Evolutionary conservation across 169 alveolate species (phyloP).

Genomic region (Perkinsus olseni): DNA sequence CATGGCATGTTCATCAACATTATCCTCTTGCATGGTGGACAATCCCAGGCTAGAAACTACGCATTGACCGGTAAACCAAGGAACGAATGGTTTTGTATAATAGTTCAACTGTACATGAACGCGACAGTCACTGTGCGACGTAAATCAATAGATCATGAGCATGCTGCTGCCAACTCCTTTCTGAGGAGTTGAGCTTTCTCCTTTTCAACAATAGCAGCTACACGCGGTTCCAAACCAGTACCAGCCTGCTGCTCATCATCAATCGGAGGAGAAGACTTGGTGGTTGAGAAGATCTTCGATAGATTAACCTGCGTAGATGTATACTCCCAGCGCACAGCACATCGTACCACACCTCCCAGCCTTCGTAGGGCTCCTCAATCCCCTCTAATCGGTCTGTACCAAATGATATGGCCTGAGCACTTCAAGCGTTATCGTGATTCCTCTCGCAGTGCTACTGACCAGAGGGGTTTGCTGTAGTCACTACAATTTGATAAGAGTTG

Average conservation of each 20-base stretch:
- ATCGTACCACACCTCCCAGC: background rate
- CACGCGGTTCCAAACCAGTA: background rate
- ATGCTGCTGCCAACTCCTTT: background rate
- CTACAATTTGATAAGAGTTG: background rate
- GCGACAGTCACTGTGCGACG: too few species aligned
- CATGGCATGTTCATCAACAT: too few species aligned
- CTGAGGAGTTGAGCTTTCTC: background rate
- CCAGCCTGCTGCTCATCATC: background rate
- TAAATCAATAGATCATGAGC: background rate
- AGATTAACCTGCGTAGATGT: background rate
- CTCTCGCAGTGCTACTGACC: too few species aligned
- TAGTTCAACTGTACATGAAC: too few species aligned
- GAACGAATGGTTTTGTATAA: too few species aligned
- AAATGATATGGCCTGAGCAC: background rate
- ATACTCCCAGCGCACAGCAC: background rate
- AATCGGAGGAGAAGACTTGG: background rate
- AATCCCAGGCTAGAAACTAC: too few species aligned
- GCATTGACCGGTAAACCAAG: too few species aligned
- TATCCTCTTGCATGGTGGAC: too few species aligned
- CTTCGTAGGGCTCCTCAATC: background rate
- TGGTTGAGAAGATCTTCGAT: background rate
- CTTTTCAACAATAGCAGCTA: background rate
- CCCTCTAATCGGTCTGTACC: background rate
- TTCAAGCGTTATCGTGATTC: background rate
- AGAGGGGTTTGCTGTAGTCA: background rate